Base-by-base conservation (phyloP, 306 rosid species). In the Fragaria iinumae region DNA sequence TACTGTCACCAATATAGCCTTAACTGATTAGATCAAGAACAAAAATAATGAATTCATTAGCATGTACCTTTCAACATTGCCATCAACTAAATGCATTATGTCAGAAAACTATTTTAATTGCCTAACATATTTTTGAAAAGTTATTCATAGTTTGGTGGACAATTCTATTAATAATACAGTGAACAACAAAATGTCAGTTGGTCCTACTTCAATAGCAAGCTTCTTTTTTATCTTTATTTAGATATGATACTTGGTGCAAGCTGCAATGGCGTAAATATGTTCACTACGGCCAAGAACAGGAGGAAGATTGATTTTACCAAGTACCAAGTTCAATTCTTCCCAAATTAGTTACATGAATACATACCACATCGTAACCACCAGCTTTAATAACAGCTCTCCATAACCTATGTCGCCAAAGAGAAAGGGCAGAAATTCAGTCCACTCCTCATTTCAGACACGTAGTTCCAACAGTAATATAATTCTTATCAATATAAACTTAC, bases 291-390 rank as follows among this genome's bases (percentile, higher is more conserved):
- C 52, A 17, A 64, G 20, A 39, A 73, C 25, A 8, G 53, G 8
- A 41, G 20, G 21, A 55, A 12, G 16, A 32, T 7, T 63, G 47
- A 57, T 57, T 7, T 11, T 56, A 45, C 49, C 38, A 27, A 41
- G 27, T 12, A 41, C 27, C 29, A 57, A 43, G 67, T 57, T 57
- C 9, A 57, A 73, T 7, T 55, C 27, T 13, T 21, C 5, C 50
- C 25, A 29, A 49, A 36, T 27, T 45, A 64, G 29, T 17, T 71
- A 71, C 52, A 83, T 45, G 67, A n/a, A 79, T 70, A 36, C 81
- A 12, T 88, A 92, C 97, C 92, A 88, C 84, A 12, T 92, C 96
- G 23, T 92, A 90, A 80, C 97, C 97, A 4, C 97, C 96, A 60
- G 89, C 82, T 79, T 62, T 87, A 83, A 84, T 79, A 67, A 92